A percentile compares a stretch with the other conserved stretches of the same genome.
Conservation (phyloP, 1,284 basidiomycete species). For the Ustilago curta region DNA sequence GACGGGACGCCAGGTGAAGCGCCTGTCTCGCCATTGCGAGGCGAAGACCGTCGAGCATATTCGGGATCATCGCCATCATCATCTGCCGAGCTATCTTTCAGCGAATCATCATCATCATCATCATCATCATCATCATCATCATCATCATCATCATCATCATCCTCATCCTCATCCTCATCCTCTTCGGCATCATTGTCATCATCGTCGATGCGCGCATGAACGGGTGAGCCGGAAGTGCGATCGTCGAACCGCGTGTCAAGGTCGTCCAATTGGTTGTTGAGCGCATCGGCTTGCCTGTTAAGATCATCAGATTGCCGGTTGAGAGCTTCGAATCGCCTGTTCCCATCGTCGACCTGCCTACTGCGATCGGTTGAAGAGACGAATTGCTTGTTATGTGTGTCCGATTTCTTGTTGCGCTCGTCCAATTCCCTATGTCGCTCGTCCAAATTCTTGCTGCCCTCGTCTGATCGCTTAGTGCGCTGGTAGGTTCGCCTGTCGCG, state of each 20-base stretch:
- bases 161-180: constrained; percentile 20
- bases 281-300: no score
- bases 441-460: no score
- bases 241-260: constrained; percentile 19
- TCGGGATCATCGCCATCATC: constrained; percentile 6
- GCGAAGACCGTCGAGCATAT: background rate
- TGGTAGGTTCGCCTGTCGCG: background rate
- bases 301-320: no score
- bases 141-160: constrained; percentile 29
- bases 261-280: constrained; percentile 4
- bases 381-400: no score
- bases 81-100: constrained; percentile 3
- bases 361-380: no score
- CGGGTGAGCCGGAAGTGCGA: constrained; percentile 4
- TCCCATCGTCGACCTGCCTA: no score
- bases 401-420: no score
- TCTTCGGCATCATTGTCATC: constrained; percentile 29
- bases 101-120: constrained; percentile 21
- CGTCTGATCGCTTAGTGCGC: no score
- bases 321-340: no score
- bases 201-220: constrained; percentile 36
- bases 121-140: constrained; percentile 23
- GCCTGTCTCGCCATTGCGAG: background rate
- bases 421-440: no score
- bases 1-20: background rate